phyloP scores from a whole-genome alignment of 2,329 filamentous ascomycete genomes.

The Diaporthe sp. region DNA sequence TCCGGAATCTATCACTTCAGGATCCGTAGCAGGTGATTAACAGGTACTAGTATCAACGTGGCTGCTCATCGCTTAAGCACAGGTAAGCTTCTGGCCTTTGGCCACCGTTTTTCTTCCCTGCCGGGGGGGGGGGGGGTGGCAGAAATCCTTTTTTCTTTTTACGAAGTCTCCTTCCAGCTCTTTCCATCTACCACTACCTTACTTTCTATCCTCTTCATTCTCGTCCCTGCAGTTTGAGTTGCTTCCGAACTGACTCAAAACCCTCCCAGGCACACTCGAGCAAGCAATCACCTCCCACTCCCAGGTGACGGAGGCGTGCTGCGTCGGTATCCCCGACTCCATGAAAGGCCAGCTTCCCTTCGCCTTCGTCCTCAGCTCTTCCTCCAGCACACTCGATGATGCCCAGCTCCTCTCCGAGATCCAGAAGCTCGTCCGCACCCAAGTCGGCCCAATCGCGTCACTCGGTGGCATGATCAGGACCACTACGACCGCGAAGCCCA shows the following conservation, averaged over 20 bases:
- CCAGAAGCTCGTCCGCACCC: slow-evolving; percentile 78
- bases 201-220: background rate
- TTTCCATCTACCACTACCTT: background rate
- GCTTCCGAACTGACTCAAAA: slow-evolving; percentile 26
- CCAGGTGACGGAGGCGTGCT: slow-evolving; percentile 84
- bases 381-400: slow-evolving; percentile 68
- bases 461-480: slow-evolving; percentile 86
- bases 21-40: no score
- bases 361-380: slow-evolving; percentile 76
- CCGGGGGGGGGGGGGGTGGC: no score
- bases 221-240: background rate
- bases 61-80: slow-evolving; percentile 92
- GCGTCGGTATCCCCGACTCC: slow-evolving; percentile 86
- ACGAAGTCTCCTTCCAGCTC: background rate
- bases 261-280: slow-evolving; percentile 80
- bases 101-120: background rate
- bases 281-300: slow-evolving; percentile 90
- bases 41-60: slow-evolving; percentile 77
- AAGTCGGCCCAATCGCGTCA: slow-evolving; percentile 89
- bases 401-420: slow-evolving; percentile 70
- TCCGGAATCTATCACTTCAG: no score
- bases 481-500: slow-evolving; percentile 70
- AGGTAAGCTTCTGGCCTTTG: slow-evolving; percentile 63
- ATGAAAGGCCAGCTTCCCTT: slow-evolving; percentile 94
- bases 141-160: background rate